Conservation (phyloP, 305 asterid species). For the Coffea humblotiana region DNA sequence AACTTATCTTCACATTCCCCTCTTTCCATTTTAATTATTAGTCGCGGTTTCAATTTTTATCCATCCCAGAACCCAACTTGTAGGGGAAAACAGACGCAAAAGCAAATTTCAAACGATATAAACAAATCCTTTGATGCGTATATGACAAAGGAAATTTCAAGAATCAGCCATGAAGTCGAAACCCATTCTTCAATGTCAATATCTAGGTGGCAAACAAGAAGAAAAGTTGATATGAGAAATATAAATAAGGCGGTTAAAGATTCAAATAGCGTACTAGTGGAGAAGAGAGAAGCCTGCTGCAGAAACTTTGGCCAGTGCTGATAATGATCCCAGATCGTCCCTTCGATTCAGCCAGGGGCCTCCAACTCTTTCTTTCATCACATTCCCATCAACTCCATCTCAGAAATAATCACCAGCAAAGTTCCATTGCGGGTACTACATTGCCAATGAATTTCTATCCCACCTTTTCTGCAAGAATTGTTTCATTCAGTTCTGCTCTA, state of each 20-base stretch:
- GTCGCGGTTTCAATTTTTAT: no score
- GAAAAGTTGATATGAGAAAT: slow-evolving; percentile 11
- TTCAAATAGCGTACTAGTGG: slow-evolving; percentile 12
- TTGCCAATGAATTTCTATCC: neutral
- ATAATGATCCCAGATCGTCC: slow-evolving; percentile 3
- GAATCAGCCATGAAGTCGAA: neutral
- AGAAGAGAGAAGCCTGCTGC: slow-evolving; percentile 16
- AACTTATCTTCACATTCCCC: no score
- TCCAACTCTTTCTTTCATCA: slow-evolving; percentile 23
- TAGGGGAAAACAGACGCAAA: no score
- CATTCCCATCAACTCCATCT: slow-evolving; percentile 12
- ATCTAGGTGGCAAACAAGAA: neutral
- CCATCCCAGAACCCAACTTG: no score
- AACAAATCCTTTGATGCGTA: no score
- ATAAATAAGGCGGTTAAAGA: slow-evolving; percentile 13
- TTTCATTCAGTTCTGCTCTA: neutral
- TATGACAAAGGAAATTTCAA: neutral
- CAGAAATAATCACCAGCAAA: neutral
- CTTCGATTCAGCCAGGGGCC: slow-evolving; percentile 18
- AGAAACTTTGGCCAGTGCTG: slow-evolving; percentile 6
- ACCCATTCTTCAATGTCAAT: neutral
- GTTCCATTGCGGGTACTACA: slow-evolving; percentile 9
- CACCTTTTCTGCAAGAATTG: no score
- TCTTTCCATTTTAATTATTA: no score
- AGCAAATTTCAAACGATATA: no score